Evolutionary conservation across 106 monocot genomes (phyloP), one percentile per base, ranked within the genome.

Genomic region (Dendrobium chrysotoxum): DNA sequence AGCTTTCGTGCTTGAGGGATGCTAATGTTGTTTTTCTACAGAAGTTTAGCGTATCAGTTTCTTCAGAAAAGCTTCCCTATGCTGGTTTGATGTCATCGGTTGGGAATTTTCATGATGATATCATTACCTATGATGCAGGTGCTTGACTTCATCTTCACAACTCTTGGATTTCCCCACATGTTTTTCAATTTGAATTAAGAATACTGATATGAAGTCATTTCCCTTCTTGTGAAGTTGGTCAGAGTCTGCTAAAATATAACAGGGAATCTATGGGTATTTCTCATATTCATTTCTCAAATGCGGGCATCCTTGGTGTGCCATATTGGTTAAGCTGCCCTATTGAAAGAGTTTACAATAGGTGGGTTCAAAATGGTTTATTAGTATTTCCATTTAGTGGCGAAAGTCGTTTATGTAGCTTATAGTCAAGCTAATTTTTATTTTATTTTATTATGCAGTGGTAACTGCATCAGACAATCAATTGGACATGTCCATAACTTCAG

Each of bases 61-160:
- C 85, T 75, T 28, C 75, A 28, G 83, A 84, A 41, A 82, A 75
- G 41, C 41, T 86, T 72, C 86, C 83, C 57, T 88, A 77, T 83
- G 76, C 85, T 86, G 80, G 76, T 83, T 77, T 89, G 71, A 28
- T 88, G 75, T 97, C 97, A 61, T 87, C 97, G n/a, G 41, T 90
- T 85, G 88, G 79, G 42, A 89, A 74, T 9, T 77, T 92, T 53
- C 76, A 83, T 17, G 79, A 88, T 30, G 15, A 79, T 46, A 81
- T 81, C 21, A 72, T 94, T 38, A 86, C 90, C 40, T 87, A 88
- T 81, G 94, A 94, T 84, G 13, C 92, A 79, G 94, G 97, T 97
- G 81, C 23, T 65, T 53, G 15, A 3, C 16, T 76, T 28, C 35
- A 41, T 16, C 31, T 45, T 44, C 35, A 65, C 44, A 76, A 21